Conservation (phyloP, 306 rosid genomes). For the Cicer pinnatifidum region DNA sequence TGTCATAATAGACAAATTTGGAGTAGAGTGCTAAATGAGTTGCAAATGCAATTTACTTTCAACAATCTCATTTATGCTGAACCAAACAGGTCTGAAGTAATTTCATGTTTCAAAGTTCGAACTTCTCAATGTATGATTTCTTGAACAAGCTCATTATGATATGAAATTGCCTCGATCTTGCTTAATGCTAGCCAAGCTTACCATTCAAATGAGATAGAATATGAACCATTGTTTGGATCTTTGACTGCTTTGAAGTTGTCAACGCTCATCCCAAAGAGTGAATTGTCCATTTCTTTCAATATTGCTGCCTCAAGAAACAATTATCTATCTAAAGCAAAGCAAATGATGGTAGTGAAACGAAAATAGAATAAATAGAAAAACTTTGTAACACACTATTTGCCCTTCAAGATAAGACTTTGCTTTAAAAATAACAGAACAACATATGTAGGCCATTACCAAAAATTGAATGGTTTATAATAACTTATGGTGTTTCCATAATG, state of each 20-base stretch:
- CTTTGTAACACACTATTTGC: not conserved
- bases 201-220: too few relatives aligned
- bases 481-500: not conserved
- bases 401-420: not conserved
- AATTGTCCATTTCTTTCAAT: conserved; percentile 92
- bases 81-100: not conserved
- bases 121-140: not conserved
- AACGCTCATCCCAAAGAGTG: conserved; percentile 88
- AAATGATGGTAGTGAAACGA: not conserved
- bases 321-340: not conserved
- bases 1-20: not conserved
- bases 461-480: conserved; percentile 9
- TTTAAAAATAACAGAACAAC: conserved; percentile 8
- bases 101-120: conserved; percentile 13
- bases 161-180: too few relatives aligned
- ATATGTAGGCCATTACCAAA: not conserved
- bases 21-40: not conserved
- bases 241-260: conserved; percentile 63
- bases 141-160: too few relatives aligned
- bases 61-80: conserved; percentile 1
- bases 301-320: conserved; percentile 58
- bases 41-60: not conserved
- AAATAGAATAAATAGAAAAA: conserved; percentile 2
- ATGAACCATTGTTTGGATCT: too few relatives aligned
- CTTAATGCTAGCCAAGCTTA: too few relatives aligned